Evolutionary conservation across 345 rosid genomes (phyloP).

Genomic region (Rhizophora apiculata): DNA sequence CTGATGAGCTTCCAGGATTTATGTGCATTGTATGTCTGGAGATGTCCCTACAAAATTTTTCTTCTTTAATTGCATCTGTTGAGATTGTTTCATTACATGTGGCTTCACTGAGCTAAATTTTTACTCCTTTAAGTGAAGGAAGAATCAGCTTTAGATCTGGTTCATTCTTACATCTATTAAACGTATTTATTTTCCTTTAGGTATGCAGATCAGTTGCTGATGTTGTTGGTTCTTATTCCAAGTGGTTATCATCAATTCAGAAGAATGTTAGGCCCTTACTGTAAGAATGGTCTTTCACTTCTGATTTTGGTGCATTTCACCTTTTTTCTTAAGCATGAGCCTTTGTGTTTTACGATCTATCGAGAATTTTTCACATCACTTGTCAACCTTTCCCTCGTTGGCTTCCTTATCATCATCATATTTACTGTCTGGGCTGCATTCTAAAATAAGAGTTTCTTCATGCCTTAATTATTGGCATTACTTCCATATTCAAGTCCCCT

Average conservation of each 20-base stretch:
- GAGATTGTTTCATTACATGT: neutral
- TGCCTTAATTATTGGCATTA: conserved; percentile 4
- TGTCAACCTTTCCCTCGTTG: conserved; percentile 1
- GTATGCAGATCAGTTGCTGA: conserved; percentile 90
- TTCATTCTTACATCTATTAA: conserved; percentile 5
- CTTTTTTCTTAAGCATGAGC: neutral
- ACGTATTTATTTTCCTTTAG: conserved; percentile 38
- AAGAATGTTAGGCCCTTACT: conserved; percentile 61
- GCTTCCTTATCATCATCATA: neutral
- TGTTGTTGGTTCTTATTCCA: conserved; percentile 90
- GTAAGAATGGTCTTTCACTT: conserved; percentile 47
- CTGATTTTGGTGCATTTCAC: neutral
- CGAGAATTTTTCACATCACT: neutral
- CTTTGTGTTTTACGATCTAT: neutral
- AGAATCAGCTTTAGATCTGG: neutral
- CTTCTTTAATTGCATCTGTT: conserved; percentile 4
- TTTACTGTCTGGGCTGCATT: neutral
- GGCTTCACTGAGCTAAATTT: neutral
- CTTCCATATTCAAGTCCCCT: conserved; percentile 12
- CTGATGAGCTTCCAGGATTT: conserved; percentile 69
- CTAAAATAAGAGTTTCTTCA: conserved; percentile 7
- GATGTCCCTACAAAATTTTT: conserved; percentile 13
- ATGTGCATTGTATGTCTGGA: conserved; percentile 68
- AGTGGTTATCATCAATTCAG: conserved; percentile 71
- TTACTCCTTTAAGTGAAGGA: neutral